A percentile compares a stretch with the other conserved stretches of the same genome.
phyloP scores from a whole-genome alignment of 768 basidiomycete species.

The Calocybe gangraenosa region DNA sequence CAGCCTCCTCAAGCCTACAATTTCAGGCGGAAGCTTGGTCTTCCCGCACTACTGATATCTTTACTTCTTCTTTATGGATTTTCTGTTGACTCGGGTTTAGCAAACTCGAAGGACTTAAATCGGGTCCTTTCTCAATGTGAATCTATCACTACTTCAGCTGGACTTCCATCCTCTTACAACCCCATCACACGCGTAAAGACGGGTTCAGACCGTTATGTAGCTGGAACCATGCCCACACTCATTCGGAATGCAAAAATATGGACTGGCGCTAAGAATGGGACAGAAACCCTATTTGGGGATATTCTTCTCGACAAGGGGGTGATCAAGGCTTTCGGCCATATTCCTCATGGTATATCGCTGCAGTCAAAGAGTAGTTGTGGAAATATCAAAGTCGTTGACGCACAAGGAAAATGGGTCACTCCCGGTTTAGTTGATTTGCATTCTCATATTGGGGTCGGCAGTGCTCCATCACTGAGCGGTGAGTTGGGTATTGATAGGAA shows the following conservation, averaged over 20 bases:
- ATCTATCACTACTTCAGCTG: constrained; percentile 11
- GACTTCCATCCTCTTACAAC: constrained; percentile 7
- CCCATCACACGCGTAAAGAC: constrained; percentile 5
- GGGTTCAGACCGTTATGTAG: constrained; percentile 50
- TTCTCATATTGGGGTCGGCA: constrained; percentile 34
- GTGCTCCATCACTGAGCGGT: constrained; percentile 28
- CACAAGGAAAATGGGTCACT: constrained; percentile 57
- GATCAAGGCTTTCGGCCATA: constrained; percentile 49
- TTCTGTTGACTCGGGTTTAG: background rate
- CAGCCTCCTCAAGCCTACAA: background rate
- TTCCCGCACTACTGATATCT: background rate
- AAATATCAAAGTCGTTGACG: constrained; percentile 42
- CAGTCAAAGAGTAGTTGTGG: constrained; percentile 8
- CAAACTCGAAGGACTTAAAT: background rate
- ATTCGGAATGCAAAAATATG: constrained; percentile 74
- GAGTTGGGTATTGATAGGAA: background rate
- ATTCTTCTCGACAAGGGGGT: constrained; percentile 63
- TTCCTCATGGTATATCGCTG: constrained; percentile 21
- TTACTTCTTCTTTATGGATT: background rate
- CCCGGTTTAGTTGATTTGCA: constrained; percentile 46
- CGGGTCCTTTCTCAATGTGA: constrained; percentile 8
- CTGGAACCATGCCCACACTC: constrained; percentile 48
- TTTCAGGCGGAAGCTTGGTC: background rate
- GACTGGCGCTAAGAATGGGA: constrained; percentile 63
- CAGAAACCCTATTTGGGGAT: constrained; percentile 53